Conservation (phyloP, 2,329 filamentous ascomycete species). For the Cladosporium sp. region DNA sequence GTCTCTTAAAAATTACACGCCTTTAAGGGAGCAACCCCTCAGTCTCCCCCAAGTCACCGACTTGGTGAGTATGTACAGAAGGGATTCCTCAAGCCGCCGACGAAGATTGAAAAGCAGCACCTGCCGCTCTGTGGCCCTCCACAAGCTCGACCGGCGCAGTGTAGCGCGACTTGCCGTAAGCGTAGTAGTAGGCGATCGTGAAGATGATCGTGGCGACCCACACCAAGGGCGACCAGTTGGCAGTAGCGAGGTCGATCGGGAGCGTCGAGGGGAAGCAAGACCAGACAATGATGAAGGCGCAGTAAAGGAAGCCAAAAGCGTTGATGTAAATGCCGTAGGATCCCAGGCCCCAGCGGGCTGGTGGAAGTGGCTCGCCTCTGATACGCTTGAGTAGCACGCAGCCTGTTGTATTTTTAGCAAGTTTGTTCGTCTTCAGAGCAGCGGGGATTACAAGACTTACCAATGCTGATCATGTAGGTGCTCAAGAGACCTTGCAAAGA, state of each 20-base stretch:
- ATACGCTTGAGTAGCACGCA: constrained; percentile 31
- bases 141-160: constrained; percentile 37
- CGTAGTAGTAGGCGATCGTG: constrained; percentile 31
- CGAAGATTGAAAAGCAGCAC: constrained; percentile 29
- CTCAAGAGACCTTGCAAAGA: constrained; percentile 38
- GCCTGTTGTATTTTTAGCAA: constrained; percentile 19
- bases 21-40: neutral
- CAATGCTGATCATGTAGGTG: constrained; percentile 41
- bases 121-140: constrained; percentile 29
- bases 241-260: constrained; percentile 30
- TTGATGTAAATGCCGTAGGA: constrained; percentile 32
- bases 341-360: constrained; percentile 31
- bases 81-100: constrained; percentile 12
- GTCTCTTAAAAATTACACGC: neutral
- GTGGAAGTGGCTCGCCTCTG: constrained; percentile 28
- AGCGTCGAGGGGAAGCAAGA: constrained; percentile 36
- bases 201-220: constrained; percentile 35
- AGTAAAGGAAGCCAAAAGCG: constrained; percentile 31
- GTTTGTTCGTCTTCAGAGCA: neutral
- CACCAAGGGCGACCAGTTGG: constrained; percentile 37
- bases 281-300: constrained; percentile 36
- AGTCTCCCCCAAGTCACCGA: neutral
- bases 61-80: constrained; percentile 9
- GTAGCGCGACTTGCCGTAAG: constrained; percentile 34
- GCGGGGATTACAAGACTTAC: neutral